Base-by-base conservation (phyloP, 805 yeast genomes). In the Ogataea nitratoaversa region DNA sequence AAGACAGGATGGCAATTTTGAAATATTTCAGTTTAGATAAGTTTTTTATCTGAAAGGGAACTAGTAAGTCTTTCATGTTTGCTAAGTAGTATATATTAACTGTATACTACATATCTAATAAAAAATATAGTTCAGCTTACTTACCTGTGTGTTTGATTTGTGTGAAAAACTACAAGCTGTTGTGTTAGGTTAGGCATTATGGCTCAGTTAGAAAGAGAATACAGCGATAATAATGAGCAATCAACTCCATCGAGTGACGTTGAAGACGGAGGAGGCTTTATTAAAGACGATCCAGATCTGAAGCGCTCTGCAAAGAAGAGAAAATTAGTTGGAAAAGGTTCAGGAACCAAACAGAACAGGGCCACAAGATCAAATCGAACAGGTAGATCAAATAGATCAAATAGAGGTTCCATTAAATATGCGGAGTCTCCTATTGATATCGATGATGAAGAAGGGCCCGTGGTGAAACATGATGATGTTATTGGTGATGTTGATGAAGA, bases 181-280 rank as follows among this genome's bases (percentile, higher is more conserved):
- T n/a, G n/a, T n/a, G n/a, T n/a, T n/a, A n/a, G n/a, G n/a, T n/a
- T n/a, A n/a, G n/a, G n/a, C n/a, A n/a, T n/a, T 22, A 22, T 22
- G 25, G 11, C 25, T 22, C 14, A 27, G 13, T 5, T 27, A 8
- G 11, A 27, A 9, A 27, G 8, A 9, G 29, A 13, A 13, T 9
- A 27, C 20, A 30, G 27, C 16, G 47, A 38, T 11, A 19, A 9
- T 5, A 9, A 27, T 29, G 31, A 25, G 13, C 13, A 8, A 5
- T 25, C 18, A 5, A 16, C 5, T 14, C 8, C 19, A 11, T n/a
- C 18, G 11, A 29, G 30, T 4, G 43, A 36, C 9, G 43, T 31
- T 32, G 43, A 36, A 13, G 40, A 14, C 11, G 63, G 47, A n/a
- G 77, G 75, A 8, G 76, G 75, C 16, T 71, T 71, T 45, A 51